Base-by-base conservation (phyloP, 2,329 filamentous ascomycete species). In the Clonostachys solani region DNA sequence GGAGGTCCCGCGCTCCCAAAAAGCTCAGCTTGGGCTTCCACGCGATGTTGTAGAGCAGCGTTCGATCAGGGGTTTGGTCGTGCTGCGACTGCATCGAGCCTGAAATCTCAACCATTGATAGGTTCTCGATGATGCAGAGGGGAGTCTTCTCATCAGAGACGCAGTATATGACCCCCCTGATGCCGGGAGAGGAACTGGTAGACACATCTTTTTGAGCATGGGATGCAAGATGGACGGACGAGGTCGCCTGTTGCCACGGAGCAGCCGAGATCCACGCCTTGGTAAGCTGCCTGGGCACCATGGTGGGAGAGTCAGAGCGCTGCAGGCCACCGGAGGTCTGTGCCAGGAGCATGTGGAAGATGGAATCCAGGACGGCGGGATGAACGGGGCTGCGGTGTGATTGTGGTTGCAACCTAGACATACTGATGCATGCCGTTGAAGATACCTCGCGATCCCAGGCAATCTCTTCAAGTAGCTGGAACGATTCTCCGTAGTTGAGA, bases 361-460 rank as follows among this genome's bases (percentile, higher is more conserved):
- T 58, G 1, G 59, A 53, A 48, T 72, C 68, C 5, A 72, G 52
- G 7, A 69, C 53, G 12, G 62, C 60, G 1, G 67, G 68, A 46
- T 71, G 68, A 12, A 69, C 57, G 9, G 65, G 49, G 29, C 44
- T 46, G 10, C 17, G 9, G 7, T n/a, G n/a, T n/a, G n/a, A n/a
- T n/a, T n/a, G n/a, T n/a, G n/a, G n/a, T n/a, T n/a, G n/a, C n/a
- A n/a, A n/a, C n/a, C n/a, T n/a, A n/a, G n/a, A n/a, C n/a, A n/a
- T n/a, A n/a, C n/a, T n/a, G n/a, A n/a, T n/a, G n/a, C n/a, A n/a
- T 13, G 7, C 7, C 9, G 42, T 44, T 6, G 43, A 46, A 18
- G 43, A 40, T 3, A 46, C 15, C 13, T 10, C 44, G 8, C 17
- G 36, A n/a, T 36, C 34, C 59, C 60, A 66, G 33, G 45, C 48